These are phyloP conservation scores for Pseudonitzschia delicatissima DNA, from an alignment of 108 stramenopile genomes.

Conservation along the genomic window DNA sequence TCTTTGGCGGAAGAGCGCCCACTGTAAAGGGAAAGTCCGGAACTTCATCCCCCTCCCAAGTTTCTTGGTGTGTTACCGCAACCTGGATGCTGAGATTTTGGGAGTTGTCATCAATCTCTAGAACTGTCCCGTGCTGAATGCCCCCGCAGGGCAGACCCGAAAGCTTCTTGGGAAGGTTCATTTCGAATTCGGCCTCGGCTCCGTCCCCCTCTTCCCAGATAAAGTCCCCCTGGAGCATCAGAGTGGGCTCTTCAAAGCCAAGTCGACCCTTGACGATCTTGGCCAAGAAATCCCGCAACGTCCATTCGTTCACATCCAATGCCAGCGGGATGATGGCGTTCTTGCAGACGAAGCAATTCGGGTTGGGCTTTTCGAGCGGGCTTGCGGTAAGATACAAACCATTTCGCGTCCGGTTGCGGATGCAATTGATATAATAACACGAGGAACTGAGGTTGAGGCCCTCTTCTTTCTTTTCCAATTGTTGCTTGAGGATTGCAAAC, in stretches of 20 bases:
- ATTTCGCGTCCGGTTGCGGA: slow-evolving; percentile 70
- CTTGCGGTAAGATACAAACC: slow-evolving; percentile 78
- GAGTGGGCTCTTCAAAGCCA: slow-evolving; percentile 81
- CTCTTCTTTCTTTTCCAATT: slow-evolving; percentile 20
- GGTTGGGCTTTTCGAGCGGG: slow-evolving; percentile 70
- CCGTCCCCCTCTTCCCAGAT: slow-evolving; percentile 87
- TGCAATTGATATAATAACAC: slow-evolving; percentile 72
- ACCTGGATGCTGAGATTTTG: slow-evolving; percentile 88
- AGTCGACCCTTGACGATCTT: slow-evolving; percentile 70
- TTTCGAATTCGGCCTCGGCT: slow-evolving; percentile 39
- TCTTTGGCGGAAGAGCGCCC: slow-evolving; percentile 37
- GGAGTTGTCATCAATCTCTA: slow-evolving; percentile 85
- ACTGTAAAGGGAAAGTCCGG: slow-evolving; percentile 68
- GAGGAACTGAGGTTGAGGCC: slow-evolving; percentile 37
- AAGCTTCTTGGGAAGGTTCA: slow-evolving; percentile 56
- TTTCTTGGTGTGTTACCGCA: slow-evolving; percentile 60
- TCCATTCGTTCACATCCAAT: slow-evolving; percentile 74
- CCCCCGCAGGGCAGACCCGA: slow-evolving; percentile 81
- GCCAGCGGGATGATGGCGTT: slow-evolving; percentile 65
- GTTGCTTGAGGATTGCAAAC: slow-evolving; percentile 64
- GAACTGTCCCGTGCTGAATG: slow-evolving; percentile 75
- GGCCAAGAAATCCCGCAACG: slow-evolving; percentile 52
- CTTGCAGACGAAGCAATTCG: slow-evolving; percentile 92
- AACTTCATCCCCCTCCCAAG: slow-evolving; percentile 52
- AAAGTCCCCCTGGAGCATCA: slow-evolving; percentile 59